A percentile compares a stretch with the other conserved stretches of the same genome.
These are phyloP conservation scores for Podila epigama DNA, from an alignment of 192 early-diverging fungal genomes.

Conservation along the genomic window DNA sequence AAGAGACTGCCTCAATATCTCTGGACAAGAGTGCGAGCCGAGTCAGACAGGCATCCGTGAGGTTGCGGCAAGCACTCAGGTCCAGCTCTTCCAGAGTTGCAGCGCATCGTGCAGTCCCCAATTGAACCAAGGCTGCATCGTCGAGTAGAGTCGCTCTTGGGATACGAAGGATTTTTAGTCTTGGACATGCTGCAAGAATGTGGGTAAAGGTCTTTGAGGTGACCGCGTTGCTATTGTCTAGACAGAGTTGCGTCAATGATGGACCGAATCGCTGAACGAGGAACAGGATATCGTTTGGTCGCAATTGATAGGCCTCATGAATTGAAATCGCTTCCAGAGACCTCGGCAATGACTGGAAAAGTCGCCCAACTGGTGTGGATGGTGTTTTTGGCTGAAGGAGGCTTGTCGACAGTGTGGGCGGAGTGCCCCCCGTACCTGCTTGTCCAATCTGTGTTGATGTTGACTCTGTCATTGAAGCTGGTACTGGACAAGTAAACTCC, in stretches of 20 bases:
- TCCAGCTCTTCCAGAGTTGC: slow-evolving; percentile 20
- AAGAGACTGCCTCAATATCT: background rate
- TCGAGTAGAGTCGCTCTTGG: slow-evolving; percentile 30
- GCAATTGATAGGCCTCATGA: slow-evolving; percentile 13
- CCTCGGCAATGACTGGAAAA: slow-evolving; percentile 21
- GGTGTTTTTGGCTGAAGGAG: background rate
- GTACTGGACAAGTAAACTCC: slow-evolving; percentile 25
- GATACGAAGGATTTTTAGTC: slow-evolving; percentile 23
- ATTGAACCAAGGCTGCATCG: slow-evolving; percentile 18
- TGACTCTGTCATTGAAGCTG: background rate
- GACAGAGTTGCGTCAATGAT: slow-evolving; percentile 4
- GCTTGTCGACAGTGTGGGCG: background rate
- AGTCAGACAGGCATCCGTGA: slow-evolving; percentile 28
- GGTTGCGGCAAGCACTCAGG: slow-evolving; percentile 21
- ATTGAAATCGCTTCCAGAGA: slow-evolving; percentile 36
- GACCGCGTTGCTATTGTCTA: slow-evolving; percentile 25
- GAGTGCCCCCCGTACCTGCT: background rate
- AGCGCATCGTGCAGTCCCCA: slow-evolving; percentile 21
- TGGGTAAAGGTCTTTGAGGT: slow-evolving; percentile 16
- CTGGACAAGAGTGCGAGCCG: slow-evolving; percentile 1
- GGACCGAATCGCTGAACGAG: slow-evolving; percentile 19
- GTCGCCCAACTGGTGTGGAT: background rate
- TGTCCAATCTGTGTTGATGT: background rate
- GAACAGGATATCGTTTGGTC: slow-evolving; percentile 13
- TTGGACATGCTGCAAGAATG: slow-evolving; percentile 18